Evolutionary conservation across 2,329 filamentous ascomycete genomes (phyloP), one percentile per base, ranked within the genome.

Genomic region (Alternaria atra): DNA sequence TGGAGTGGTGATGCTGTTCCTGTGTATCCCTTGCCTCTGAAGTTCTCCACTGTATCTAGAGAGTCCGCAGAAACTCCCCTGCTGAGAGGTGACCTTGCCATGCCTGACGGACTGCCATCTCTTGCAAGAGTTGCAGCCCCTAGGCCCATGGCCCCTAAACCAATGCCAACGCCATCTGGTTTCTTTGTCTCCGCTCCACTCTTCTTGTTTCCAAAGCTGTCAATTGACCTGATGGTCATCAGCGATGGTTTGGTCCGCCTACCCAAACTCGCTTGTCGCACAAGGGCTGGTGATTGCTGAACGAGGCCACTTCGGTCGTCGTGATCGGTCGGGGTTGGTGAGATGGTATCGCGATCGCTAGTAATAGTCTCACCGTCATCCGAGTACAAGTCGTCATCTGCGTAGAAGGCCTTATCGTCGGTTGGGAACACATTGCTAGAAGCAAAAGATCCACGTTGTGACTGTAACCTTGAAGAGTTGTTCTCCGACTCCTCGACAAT

Each of bases 381-480:
- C 4, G 77, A 79, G 13, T 68, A 72, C 7, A 73, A 61, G 8
- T 67, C 72, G 20, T 75, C 77, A 42, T 81, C 77, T 5, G 77
- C 65, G 60, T 83, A 82, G 56, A 75, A 81, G 34, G 78, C 78
- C 6, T 79, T 74, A 4, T 72, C 71, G 40, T 79, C 71, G 27
- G 78, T 77, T 0, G 83, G 82, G 39, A 84, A 83, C 0, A 81
- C 82, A 61, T 81, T 83, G 63, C 82, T 84, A 25, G 82, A 84
- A 17, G 82, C 81, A 58, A 79, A 83, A 1, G 82, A 84, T 12
- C 76, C 78, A 53, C 76, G 77, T 34, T 76, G 75, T 12, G 79
- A 80, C 42, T 73, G 73, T 32, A 78, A 73, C n/a, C 74, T 79
- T 52, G 82, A 77, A 4, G 80, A 79, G 52, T 83, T 73, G 34